Evolutionary conservation across 139 green algal species (phyloP), one percentile per base, ranked within the genome.

Genomic region (Tetratostichococcus sp.): DNA sequence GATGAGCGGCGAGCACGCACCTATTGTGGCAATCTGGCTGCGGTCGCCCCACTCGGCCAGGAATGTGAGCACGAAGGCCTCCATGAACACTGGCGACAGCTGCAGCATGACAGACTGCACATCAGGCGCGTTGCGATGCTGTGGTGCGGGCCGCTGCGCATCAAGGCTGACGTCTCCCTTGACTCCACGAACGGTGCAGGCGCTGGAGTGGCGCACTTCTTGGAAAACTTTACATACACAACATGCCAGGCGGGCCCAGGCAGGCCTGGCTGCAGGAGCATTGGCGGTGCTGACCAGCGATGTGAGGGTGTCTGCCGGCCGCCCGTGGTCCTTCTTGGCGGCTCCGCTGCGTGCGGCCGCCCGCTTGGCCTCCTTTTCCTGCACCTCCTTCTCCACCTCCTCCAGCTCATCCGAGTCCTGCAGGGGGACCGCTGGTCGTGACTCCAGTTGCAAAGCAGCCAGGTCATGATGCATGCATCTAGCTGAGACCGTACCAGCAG

Each of bases 1-100:
- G n/a, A n/a, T n/a, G n/a, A n/a, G n/a, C n/a, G n/a, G n/a, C n/a
- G n/a, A n/a, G n/a, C n/a, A n/a, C n/a, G n/a, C n/a, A 62, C 50
- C 50, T n/a, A 62, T 62, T 22, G 94, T 98, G 1, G 93, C 91
- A 72, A 99, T 97, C 75, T 99, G 96, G 79, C 90, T 97, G 35
- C 95, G 88, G 84, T 99, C 96, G 19, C 96, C 96, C 96, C 96
- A 99, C 84, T 99, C 96, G 0, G 96, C 96, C 28, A 99, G 73
- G 78, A 99, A 99, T 0, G 93, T 99, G 42, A 99, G 87, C 21
- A 95, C 92, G 85, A 98, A 98, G 0, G 90, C 85, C 75, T 98
- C 95, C 1, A 99, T 35, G 66, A 98, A 95, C 26, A 99, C 90
- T 35, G 91, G 91, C 1, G 87, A 92, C 67, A 94, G 87, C 25